These are phyloP conservation scores for Coprinopsis strossmayeri DNA, from an alignment of 768 basidiomycete species.

Conservation along the genomic window DNA sequence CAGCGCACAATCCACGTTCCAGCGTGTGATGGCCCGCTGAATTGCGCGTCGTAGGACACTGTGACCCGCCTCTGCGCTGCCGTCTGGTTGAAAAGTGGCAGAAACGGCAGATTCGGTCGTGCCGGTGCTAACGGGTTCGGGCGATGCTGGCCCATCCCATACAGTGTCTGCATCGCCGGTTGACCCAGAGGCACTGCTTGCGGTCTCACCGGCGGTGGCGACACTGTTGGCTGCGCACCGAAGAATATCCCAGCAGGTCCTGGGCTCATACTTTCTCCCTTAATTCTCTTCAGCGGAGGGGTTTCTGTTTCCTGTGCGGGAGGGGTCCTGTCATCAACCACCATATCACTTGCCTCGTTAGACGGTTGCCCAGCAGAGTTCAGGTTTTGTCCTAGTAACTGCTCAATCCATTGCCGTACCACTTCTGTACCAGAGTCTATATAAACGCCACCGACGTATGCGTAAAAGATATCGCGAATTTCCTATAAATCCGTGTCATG, in stretches of 20 bases:
- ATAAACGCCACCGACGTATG: constrained; percentile 64
- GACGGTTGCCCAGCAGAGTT: neutral
- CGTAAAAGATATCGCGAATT: constrained; percentile 49
- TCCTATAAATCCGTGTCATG: constrained; percentile 42
- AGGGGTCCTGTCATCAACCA: constrained; percentile 11
- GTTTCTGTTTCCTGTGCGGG: constrained; percentile 16
- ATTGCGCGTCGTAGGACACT: constrained; percentile 54
- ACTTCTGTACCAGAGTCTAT: constrained; percentile 42
- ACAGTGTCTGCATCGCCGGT: neutral
- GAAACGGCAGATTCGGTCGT: constrained; percentile 55
- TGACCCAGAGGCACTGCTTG: too few relatives aligned
- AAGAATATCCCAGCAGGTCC: constrained; percentile 23
- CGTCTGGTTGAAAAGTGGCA: constrained; percentile 71
- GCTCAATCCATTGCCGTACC: constrained; percentile 53
- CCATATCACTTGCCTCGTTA: constrained; percentile 9
- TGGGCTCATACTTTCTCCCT: constrained; percentile 23
- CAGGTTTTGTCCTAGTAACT: constrained; percentile 27
- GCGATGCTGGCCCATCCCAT: neutral
- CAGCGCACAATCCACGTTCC: constrained; percentile 63
- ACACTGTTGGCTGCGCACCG: constrained; percentile 20
- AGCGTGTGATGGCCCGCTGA: constrained; percentile 62
- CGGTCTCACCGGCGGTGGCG: neutral
- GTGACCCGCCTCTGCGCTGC: constrained; percentile 58
- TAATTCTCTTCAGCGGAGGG: constrained; percentile 33
- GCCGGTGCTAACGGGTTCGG: constrained; percentile 59